Evolutionary conservation across 495 filamentous ascomycete species (phyloP), one percentile per base, ranked within the genome.

Genomic region (Pyrenula aspistea): DNA sequence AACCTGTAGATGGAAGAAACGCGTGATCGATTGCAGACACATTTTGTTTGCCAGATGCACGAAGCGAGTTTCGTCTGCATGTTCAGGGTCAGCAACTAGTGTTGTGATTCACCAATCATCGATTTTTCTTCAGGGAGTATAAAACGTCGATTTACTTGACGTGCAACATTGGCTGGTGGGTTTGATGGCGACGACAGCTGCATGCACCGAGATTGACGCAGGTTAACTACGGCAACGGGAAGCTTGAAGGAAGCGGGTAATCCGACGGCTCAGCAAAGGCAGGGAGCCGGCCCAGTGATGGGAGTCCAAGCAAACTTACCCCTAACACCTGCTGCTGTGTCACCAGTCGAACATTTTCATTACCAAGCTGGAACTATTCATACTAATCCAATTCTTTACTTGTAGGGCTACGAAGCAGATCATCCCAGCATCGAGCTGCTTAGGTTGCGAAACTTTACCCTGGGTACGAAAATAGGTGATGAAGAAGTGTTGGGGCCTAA

Each of bases 351-450:
- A n/a, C n/a, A 52, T 4, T 4, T 52, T 24, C 20, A 21, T 52
- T 52, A 19, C 50, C 20, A 52, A 52, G n/a, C n/a, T n/a, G n/a
- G n/a, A n/a, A n/a, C n/a, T n/a, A n/a, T n/a, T n/a, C n/a, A n/a
- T n/a, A n/a, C n/a, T n/a, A n/a, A n/a, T n/a, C 31, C 31, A 42
- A 4, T 8, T 52, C 8, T 52, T 10, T 20, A 8, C 20, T 10
- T 59, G 42, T 62, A 89, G 84, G 89, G 88, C 59, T 94, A 88
- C 67, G 74, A 79, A 25, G 71, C 78, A 12, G 83, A 88, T 55
- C 84, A 94, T 62, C 67, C 78, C 47, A 83, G 92, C 57, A 88
- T 93, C 61, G 76, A 82, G 49, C 75, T 94, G 56, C 73, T 94
- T 53, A 83, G 87, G 56, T 76, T 95, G 58, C 77, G 82, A 59